Evolutionary conservation across 2,329 filamentous ascomycete species (phyloP), one percentile per base, ranked within the genome.

Genomic region (Fusarium nisikadoi): DNA sequence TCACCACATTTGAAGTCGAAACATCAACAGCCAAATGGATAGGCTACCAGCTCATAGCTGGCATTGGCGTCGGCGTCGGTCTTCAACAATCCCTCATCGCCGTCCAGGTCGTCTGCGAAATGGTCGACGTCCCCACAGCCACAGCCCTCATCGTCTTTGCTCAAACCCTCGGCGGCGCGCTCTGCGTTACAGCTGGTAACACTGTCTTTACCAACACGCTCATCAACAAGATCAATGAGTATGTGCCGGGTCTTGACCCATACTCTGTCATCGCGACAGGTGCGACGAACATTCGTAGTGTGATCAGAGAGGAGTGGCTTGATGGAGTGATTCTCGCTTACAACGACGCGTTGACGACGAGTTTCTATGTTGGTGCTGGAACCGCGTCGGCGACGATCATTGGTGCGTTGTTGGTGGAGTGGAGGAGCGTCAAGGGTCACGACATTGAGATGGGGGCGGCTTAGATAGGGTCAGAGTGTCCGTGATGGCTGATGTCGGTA

Each of bases 391-490:
- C 86, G 10, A 81, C 84, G 0, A 81, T 86, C 46, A 45, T 85
- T 25, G 84, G 84, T 4, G 78, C 81, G 4, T 74, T 82, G 17
- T 78, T 83, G 12, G 82, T 87, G 56, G 86, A 89, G 76, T 87
- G 85, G 85, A 86, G 84, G 82, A 88, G 85, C 64, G 84, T 90
- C 27, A 89, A 88, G 76, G 87, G 86, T 8, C 88, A 86, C 80
- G 86, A 87, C 13, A 70, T 80, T 42, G 78, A 80, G 56, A 75
- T 79, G 77, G 73, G 73, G 9, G 74, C 46, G 41, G 74, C 70
- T 19, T 79, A 77, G 71, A 12, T 16, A 35, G 35, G 39, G 5
- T 20, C 49, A 3, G 1, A 4, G 35, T 52, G 27, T 19, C 12
- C 20, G 8, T 33, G n/a, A 41, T 46, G 35, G 23, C 9, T 23